Conservation (phyloP, 257 asterid species). For the Paulownia fortunei region DNA sequence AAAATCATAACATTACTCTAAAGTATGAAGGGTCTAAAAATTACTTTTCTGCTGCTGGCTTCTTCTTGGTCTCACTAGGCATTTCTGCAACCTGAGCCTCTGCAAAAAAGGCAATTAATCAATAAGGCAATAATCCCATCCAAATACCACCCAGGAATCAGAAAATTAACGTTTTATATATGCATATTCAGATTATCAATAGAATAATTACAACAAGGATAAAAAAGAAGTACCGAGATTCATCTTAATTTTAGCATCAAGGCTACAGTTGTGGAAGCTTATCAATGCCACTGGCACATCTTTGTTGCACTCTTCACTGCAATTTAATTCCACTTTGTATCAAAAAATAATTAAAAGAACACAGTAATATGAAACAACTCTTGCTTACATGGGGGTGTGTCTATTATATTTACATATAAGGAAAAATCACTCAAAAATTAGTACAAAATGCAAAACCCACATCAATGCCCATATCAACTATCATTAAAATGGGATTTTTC, state of each 20-base stretch:
- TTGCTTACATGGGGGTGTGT: neutral
- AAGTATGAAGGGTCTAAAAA: neutral
- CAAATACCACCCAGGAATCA: neutral
- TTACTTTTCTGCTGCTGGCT: constrained; percentile 56
- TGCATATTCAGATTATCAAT: neutral
- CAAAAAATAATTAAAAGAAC: neutral
- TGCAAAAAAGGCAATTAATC: constrained; percentile 15
- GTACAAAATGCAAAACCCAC: neutral
- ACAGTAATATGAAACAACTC: neutral
- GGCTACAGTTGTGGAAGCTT: constrained; percentile 75
- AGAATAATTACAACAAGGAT: neutral
- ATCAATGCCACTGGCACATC: constrained; percentile 87
- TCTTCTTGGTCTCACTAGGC: constrained; percentile 57
- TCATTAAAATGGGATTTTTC: neutral
- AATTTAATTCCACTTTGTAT: neutral
- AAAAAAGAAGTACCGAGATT: constrained; percentile 54
- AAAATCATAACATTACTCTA: neutral
- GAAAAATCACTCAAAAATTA: neutral
- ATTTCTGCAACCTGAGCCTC: constrained; percentile 71
- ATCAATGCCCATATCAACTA: neutral
- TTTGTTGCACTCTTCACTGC: constrained; percentile 73
- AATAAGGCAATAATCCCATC: neutral
- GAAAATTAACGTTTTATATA: neutral
- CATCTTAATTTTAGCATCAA: constrained; percentile 83
- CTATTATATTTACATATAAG: neutral